Conservation (phyloP, 345 rosid species). For the Syzygium oleosum region DNA sequence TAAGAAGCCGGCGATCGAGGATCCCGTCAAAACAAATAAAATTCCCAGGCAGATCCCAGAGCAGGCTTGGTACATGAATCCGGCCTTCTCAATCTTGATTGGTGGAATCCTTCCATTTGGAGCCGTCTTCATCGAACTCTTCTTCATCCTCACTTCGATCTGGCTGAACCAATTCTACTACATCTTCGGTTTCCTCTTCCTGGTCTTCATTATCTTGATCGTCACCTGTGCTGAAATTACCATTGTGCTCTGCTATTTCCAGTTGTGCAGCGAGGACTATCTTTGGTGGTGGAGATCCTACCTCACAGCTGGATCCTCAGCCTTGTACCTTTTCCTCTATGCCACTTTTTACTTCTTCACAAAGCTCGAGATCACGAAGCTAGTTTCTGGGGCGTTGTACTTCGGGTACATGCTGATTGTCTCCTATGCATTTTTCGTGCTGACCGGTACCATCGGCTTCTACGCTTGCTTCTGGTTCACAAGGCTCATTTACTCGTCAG, state of each 20-base stretch:
- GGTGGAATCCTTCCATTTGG: conserved; percentile 41
- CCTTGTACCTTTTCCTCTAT: conserved; percentile 32
- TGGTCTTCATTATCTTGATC: conserved; percentile 27
- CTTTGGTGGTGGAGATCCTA: conserved; percentile 39
- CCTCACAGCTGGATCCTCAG: conserved; percentile 34
- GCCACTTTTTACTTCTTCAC: conserved; percentile 32
- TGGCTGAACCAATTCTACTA: conserved; percentile 46
- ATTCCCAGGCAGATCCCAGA: conserved; percentile 38
- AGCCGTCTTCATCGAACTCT: conserved; percentile 33
- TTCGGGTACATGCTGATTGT: conserved; percentile 31
- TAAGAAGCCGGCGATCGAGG: conserved; percentile 26
- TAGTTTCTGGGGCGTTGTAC: conserved; percentile 25
- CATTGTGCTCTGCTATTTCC: conserved; percentile 32
- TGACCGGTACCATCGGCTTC: conserved; percentile 31
- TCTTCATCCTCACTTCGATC: conserved; percentile 33
- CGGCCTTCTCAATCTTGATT: conserved; percentile 21
- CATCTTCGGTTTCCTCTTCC: conserved; percentile 36
- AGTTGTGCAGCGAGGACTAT: conserved; percentile 37
- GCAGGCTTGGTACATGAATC: conserved; percentile 33
- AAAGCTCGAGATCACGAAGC: conserved; percentile 29
- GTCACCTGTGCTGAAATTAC: conserved; percentile 37
- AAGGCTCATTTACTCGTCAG: conserved; percentile 28
- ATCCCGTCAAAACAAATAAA: conserved; percentile 32
- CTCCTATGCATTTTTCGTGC: conserved; percentile 29
- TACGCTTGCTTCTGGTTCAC: conserved; percentile 35